Percentiles rank a stretch among this genome's conserved stretches.
Conservation (phyloP, 2,329 filamentous ascomycete genomes). For the Ophiostoma novo-ulmi region DNA sequence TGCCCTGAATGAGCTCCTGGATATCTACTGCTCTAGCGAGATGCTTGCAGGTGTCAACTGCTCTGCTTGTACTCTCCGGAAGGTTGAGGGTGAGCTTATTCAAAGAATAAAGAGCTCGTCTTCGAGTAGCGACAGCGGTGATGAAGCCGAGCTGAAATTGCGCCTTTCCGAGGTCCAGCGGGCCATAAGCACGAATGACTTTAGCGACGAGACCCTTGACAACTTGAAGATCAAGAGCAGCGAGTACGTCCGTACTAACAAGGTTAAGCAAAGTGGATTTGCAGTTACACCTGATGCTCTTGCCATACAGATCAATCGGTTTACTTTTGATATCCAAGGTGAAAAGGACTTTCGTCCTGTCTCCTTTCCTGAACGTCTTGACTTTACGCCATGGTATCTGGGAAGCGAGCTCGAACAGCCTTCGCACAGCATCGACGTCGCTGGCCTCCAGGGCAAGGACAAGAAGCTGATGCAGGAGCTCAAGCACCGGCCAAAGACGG, state of each 20-base stretch:
- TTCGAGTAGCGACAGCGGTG: not conserved
- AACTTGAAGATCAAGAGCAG: constrained; percentile 63
- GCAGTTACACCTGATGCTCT: constrained; percentile 75
- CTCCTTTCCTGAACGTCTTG: constrained; percentile 68
- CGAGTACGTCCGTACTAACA: constrained; percentile 61
- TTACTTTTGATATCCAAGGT: constrained; percentile 69
- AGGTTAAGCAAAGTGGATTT: constrained; percentile 84
- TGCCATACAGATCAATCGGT: constrained; percentile 84
- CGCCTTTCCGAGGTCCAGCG: not conserved
- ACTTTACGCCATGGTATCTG: constrained; percentile 81
- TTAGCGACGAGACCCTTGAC: not conserved
- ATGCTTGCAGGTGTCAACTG: constrained; percentile 86
- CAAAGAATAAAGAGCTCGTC: not conserved
- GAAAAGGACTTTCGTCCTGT: constrained; percentile 26
- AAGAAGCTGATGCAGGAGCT: not conserved
- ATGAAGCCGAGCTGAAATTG: not conserved
- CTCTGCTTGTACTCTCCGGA: constrained; percentile 77
- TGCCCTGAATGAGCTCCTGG: constrained; percentile 69
- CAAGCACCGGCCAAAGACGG: not conserved
- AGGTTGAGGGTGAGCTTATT: constrained; percentile 36
- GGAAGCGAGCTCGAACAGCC: constrained; percentile 36
- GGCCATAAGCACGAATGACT: not conserved
- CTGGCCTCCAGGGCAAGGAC: not conserved
- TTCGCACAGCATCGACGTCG: not conserved
- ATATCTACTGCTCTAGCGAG: constrained; percentile 80